Conservation (phyloP, 345 rosid species). For the Euphorbia pulcherrima region DNA sequence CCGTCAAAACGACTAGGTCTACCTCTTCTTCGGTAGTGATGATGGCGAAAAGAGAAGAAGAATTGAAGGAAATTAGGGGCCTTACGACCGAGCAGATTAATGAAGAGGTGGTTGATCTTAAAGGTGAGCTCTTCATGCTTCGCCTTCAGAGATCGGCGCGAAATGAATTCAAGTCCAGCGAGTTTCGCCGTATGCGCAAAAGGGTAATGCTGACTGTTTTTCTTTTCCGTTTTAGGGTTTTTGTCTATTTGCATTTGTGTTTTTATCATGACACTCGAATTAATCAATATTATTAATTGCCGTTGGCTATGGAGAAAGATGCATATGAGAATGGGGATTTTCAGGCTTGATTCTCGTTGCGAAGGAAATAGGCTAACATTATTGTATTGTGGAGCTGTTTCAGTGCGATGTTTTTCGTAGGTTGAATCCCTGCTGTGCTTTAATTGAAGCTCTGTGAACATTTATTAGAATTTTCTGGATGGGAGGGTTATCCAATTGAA, state of each 20-base stretch:
- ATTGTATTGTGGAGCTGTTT: too few species aligned
- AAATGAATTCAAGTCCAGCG: constrained; percentile 90
- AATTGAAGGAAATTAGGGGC: constrained; percentile 67
- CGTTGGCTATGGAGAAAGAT: neutral
- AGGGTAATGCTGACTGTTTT: constrained; percentile 46
- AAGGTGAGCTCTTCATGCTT: constrained; percentile 96
- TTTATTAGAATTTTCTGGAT: too few species aligned
- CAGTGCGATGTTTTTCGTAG: too few species aligned
- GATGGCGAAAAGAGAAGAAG: constrained; percentile 87
- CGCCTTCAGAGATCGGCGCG: constrained; percentile 76
- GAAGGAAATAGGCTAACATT: neutral
- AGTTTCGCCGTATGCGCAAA: constrained; percentile 83
- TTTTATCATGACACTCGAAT: neutral
- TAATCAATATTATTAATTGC: neutral
- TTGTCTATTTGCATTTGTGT: too few species aligned
- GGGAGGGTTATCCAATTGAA: too few species aligned
- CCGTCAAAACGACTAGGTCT: constrained; percentile 17
- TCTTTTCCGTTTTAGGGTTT: constrained; percentile 11
- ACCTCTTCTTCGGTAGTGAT: constrained; percentile 41
- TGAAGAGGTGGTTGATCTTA: constrained; percentile 78
- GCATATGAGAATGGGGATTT: neutral
- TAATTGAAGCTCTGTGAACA: too few species aligned
- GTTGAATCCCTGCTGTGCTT: too few species aligned
- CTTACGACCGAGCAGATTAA: constrained; percentile 70
- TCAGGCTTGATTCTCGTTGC: neutral